Base-by-base conservation (phyloP, 2,329 filamentous ascomycete genomes). In the Aspergillaceae sp. region DNA sequence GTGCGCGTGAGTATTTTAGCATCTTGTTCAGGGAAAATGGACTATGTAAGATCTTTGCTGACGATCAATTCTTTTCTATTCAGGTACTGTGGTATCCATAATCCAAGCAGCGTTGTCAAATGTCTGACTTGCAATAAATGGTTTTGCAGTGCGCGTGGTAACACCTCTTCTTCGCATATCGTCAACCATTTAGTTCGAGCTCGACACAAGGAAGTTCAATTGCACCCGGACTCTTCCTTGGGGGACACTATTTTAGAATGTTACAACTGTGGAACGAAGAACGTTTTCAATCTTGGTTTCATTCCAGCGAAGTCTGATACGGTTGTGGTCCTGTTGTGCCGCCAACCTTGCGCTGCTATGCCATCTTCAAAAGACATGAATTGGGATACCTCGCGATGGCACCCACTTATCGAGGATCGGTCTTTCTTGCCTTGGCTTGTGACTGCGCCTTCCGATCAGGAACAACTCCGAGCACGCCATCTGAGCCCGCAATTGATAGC, bases 181-280 rank as follows among this genome's bases (percentile, higher is more conserved):
- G 88, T 98, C 71, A 97, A 97, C 67, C 92, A 98, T 64, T 81
- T 98, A 32, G 92, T 98, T 50, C 86, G 94, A 61, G 91, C 94
- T 53, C 86, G 92, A 53, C 92, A 98, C 74, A 98, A 97, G 75
- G 94, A 98, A 72, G 92, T 98, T 44, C 91, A 96, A 68, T 81
- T 98, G 46, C 92, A 98, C 66, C 91, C 92, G 5, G 83, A 84
- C 56, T 97, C 92, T 11, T 84, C 89, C 5, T 82, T 98, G 7
- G 92, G 92, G 53, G 94, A 98, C 64, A 98, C 92, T 1, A 87
- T 94, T 34, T 79, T 98, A 51, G 92, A 98, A 73, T 98, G 92
- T 72, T 98, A 98, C 74, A 97, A 96, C 71, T 98, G 92, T 68
- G 92, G 91, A 41, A 96, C 88, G n/a, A 97, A 96, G 73, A 98